Evolutionary conservation across 78 protist species (phyloP).

Genomic region (Dictyostelium discoideum): DNA sequence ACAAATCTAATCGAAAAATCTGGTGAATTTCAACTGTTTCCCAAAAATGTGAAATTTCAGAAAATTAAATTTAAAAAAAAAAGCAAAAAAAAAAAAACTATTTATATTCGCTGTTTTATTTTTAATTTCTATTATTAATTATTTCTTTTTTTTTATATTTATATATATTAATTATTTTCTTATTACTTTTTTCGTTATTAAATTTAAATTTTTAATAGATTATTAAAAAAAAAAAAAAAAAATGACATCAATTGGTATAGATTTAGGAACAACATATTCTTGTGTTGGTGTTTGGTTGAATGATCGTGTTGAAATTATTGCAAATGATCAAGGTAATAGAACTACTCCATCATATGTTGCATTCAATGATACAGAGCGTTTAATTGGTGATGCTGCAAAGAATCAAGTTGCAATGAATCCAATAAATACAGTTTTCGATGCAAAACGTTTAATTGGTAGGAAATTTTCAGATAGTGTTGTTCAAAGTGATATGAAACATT

Average conservation of each 20-base stretch:
- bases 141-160: not conserved
- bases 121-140: too few species aligned
- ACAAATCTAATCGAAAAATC: not conserved
- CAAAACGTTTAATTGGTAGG: slow-evolving; percentile 96
- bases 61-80: too few species aligned
- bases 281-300: slow-evolving; percentile 95
- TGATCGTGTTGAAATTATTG: slow-evolving; percentile 95
- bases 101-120: too few species aligned
- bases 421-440: slow-evolving; percentile 95
- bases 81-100: too few species aligned
- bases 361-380: slow-evolving; percentile 94
- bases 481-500: slow-evolving; percentile 91
- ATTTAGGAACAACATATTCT: slow-evolving; percentile 96
- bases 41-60: not conserved
- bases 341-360: slow-evolving; percentile 98
- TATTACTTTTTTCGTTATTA: too few species aligned
- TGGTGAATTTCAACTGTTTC: not conserved
- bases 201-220: too few species aligned
- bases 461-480: slow-evolving; percentile 84
- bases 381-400: slow-evolving; percentile 98
- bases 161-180: not conserved
- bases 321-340: slow-evolving; percentile 98
- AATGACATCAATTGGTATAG: slow-evolving; percentile 90
- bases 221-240: too few species aligned
- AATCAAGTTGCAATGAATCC: slow-evolving; percentile 98